Base-by-base conservation (phyloP, 1,139 yeast species). In the Hansenula lynferdii region DNA sequence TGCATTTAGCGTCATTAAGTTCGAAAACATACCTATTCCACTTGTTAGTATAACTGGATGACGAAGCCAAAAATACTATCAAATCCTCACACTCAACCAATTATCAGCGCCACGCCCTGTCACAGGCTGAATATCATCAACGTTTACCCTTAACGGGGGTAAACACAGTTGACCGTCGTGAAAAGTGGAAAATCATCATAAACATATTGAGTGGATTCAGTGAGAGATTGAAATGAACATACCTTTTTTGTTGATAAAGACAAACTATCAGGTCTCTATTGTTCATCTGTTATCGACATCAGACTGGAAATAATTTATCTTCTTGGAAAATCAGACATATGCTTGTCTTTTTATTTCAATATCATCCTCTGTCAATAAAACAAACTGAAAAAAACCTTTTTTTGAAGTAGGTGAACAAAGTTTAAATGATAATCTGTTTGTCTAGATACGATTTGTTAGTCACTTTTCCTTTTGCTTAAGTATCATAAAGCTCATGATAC, bases 141-240 rank as follows among this genome's bases (percentile, higher is more conserved):
- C 62, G 87, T 78, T 75, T 69, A 76, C 76, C 74, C 78, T 78
- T 75, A 77, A 80, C 82, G 75, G 65, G 72, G 74, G 75, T 73
- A 65, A 77, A 81, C 90, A 74, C 96, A 89, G 97, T 85, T 83
- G 97, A 90, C 97, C 97, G 97, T 90, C 97, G 97, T 90, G 97
- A 90, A 81, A 71, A 77, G 85, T 86, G 92, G 85, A 66, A 68
- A 71, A 69, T 82, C 94, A 84, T 86, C 97, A 89, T 89, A 74
- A 81, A 84, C 84, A n/a, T n/a, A n/a, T n/a, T n/a, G n/a, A n/a
- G n/a, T n/a, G 26, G 20, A 11, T 22, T 17, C 11, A 8, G 21
- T 5, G 10, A 17, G 37, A n/a, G n/a, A 11, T 16, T 4, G 8
- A 5, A n/a, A n/a, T n/a, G n/a, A n/a, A 31, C 33, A 31, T 31